phyloP scores from a whole-genome alignment of 2,329 filamentous ascomycete genomes.

The Fusarium praegraminearum region DNA sequence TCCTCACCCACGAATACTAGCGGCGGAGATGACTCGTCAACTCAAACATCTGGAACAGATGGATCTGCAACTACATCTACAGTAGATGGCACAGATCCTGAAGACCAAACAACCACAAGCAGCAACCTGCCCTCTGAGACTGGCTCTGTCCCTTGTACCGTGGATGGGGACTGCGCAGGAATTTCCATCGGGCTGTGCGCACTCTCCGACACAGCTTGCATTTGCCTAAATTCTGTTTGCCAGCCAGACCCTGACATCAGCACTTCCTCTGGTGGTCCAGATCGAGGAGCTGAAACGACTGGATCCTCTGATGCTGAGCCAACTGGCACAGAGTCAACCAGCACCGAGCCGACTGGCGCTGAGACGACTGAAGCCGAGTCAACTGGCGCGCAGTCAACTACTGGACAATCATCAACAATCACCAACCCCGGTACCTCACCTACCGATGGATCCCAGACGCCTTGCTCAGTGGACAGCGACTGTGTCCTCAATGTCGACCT shows the following conservation, averaged over 20 bases:
- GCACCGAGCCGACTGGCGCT: too few relatives aligned
- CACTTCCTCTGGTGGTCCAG: not conserved
- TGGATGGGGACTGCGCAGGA: slow-evolving; percentile 14
- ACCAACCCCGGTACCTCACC: not conserved
- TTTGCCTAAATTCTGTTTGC: slow-evolving; percentile 14
- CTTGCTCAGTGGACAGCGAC: slow-evolving; percentile 19
- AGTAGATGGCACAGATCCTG: not conserved
- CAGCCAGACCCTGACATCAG: not conserved
- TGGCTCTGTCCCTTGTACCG: not conserved
- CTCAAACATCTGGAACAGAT: not conserved
- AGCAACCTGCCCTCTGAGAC: not conserved
- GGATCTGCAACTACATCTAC: not conserved
- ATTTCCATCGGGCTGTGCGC: slow-evolving; percentile 4
- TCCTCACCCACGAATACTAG: not conserved
- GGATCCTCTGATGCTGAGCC: not conserved
- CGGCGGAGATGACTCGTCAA: not conserved
- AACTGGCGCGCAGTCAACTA: not conserved
- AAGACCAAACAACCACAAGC: slow-evolving; percentile 6
- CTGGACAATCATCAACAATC: not conserved
- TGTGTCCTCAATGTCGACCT: slow-evolving; percentile 12
- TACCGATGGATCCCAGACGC: not conserved
- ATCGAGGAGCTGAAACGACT: not conserved
- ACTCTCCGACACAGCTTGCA: not conserved
- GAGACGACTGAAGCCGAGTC: too few relatives aligned
- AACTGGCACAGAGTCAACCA: too few relatives aligned